Base-by-base conservation (phyloP, 306 rosid genomes). In the Trifolium pratense region DNA sequence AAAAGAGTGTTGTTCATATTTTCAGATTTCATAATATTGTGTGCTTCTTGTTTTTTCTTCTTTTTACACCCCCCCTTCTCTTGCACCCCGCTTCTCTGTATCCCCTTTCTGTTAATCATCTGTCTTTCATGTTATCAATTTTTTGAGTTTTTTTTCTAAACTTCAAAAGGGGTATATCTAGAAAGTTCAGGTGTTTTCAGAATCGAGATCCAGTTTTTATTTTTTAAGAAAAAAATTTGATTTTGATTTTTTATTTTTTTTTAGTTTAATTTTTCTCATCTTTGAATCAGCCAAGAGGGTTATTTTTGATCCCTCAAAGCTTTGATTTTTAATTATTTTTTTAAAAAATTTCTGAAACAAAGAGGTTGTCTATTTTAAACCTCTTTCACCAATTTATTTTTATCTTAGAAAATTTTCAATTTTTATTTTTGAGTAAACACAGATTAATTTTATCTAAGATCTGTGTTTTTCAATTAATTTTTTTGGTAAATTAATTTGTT, bases 41-140 rank as follows among this genome's bases (percentile, higher is more conserved):
- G 68, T 56, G 69, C 66, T 18, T 52, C 3, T 72, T 73, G 2
- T 40, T 60, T 70, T 68, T 74, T 68, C 51, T 32, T 11, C 18
- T 15, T n/a, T 5, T 7, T 7, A 34, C 46, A 82, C 85, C 9
- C 67, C 84, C 87, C 81, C 72, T 34, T 87, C 95, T 84, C 83
- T 76, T 23, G 71, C 68, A 0, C 89, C 97, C 96, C 97, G 88
- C 95, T 89, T 88, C 96, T 90, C 96, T 88, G 96, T 83, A 86
- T 95, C 97, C 97, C 97, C 97, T 86, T 95, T 95, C 97, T 91
- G 99, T 90, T 89, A 84, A 89, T 86, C 87, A 85, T 92, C 97
- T 92, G 97, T 86, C 96, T 94, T 91, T 91, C 97, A 79, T 31
- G 80, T 70, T 65, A 60, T 66, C 74, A 59, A 7, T 59, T 78